Conservation (phyloP, 2,329 filamentous ascomycete species). For the Stagonosporopsis cucurbitacearum region DNA sequence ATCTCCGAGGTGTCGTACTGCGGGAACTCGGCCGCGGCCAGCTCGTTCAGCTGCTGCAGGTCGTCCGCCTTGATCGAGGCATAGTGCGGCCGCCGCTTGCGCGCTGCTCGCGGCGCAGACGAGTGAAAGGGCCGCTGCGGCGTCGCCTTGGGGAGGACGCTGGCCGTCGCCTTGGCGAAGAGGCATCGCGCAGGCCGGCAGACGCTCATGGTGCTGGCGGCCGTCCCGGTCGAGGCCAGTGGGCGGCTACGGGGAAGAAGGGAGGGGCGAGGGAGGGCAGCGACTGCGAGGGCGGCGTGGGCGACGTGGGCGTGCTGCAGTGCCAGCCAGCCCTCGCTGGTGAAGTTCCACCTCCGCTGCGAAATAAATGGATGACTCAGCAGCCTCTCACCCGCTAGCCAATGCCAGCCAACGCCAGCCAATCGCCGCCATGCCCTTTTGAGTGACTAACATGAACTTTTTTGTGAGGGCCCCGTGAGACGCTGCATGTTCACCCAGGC, state of each 20-base stretch:
- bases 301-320: neutral
- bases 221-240: conserved; percentile 13
- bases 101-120: conserved; percentile 44
- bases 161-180: conserved; percentile 42
- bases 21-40: conserved; percentile 55
- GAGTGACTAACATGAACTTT: conserved; percentile 34
- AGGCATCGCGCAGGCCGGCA: conserved; percentile 52
- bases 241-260: conserved; percentile 4
- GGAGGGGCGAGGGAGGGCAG: too few relatives aligned
- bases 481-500: conserved; percentile 31
- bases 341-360: conserved; percentile 10
- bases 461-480: conserved; percentile 19
- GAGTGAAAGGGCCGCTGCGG: conserved; percentile 53
- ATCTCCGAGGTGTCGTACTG: conserved; percentile 65
- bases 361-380: conserved; percentile 34
- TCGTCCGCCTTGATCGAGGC: conserved; percentile 54
- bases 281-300: neutral
- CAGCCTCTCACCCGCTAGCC: conserved; percentile 23
- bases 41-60: conserved; percentile 42
- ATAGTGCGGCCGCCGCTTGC: conserved; percentile 50
- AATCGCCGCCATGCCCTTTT: conserved; percentile 34
- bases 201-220: conserved; percentile 49
- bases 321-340: neutral
- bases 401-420: too few relatives aligned
- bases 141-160: conserved; percentile 36